A percentile compares a stretch with the other conserved stretches of the same genome.
Evolutionary conservation across 768 basidiomycete genomes (phyloP).

Genomic region (Krasilnikovozyma curviuscula): DNA sequence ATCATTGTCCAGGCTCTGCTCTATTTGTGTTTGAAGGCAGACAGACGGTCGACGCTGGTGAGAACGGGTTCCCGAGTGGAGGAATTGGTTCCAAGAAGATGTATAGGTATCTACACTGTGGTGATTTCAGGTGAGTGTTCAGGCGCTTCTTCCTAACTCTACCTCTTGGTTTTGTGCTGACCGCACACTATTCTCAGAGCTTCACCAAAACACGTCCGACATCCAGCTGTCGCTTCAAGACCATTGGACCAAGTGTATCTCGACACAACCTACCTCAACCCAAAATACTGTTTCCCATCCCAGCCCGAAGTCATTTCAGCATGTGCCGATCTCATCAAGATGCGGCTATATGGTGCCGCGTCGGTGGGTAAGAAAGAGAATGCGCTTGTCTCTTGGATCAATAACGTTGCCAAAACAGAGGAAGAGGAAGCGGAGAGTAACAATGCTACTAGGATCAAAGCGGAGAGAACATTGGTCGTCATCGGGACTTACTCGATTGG

Average conservation of each 20-base stretch:
- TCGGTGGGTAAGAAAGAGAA: conserved; percentile 16
- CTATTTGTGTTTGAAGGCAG: conserved; percentile 83
- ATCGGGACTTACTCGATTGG: conserved; percentile 77
- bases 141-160: neutral
- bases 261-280: conserved; percentile 89
- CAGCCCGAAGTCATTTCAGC: conserved; percentile 87
- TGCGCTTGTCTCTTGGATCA: conserved; percentile 1
- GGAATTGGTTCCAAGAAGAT: conserved; percentile 46
- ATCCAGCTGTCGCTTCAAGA: conserved; percentile 65
- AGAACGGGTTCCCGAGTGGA: conserved; percentile 51
- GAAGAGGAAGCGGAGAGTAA: conserved; percentile 19
- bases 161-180: neutral
- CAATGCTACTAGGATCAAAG: conserved; percentile 4
- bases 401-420: conserved; percentile 17
- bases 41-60: conserved; percentile 76
- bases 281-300: conserved; percentile 84
- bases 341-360: conserved; percentile 33
- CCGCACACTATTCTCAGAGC: conserved; percentile 33
- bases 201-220: conserved; percentile 65
- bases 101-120: conserved; percentile 88
- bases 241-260: conserved; percentile 72
- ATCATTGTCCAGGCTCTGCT: conserved; percentile 92
- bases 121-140: conserved; percentile 35
- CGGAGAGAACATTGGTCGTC: conserved; percentile 22
- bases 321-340: conserved; percentile 61